Percentiles rank a stretch among this genome's conserved stretches.
These are phyloP conservation scores for Naumovozyma castellii DNA, from an alignment of 805 yeast genomes.

Conservation along the genomic window DNA sequence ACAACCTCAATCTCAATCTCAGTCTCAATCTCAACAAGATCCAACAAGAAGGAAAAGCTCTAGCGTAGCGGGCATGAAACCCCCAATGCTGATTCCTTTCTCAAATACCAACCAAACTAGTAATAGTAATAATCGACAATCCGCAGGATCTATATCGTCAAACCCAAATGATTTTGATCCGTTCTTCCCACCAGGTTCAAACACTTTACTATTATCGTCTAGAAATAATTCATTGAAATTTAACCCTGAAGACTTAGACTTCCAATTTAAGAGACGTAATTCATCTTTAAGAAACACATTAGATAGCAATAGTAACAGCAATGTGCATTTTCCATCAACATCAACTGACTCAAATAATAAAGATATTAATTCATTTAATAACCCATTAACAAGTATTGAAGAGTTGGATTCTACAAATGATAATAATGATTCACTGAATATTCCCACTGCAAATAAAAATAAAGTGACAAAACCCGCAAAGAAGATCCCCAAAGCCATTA, in stretches of 20 bases:
- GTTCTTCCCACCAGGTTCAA: background rate
- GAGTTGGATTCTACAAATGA: background rate
- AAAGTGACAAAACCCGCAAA: background rate
- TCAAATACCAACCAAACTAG: background rate
- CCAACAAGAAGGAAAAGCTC: constrained; percentile 1
- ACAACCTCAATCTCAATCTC: constrained; percentile 1
- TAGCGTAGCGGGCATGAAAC: constrained; percentile 11
- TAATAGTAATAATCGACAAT: constrained; percentile 3
- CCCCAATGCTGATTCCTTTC: constrained; percentile 13
- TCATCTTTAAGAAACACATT: constrained; percentile 17
- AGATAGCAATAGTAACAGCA: constrained; percentile 2
- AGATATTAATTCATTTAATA: background rate
- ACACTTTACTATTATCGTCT: constrained; percentile 4
- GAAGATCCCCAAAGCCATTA: background rate
- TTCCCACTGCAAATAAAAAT: too few species aligned
- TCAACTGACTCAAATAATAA: background rate
- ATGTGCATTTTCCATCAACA: background rate
- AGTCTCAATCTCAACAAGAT: background rate
- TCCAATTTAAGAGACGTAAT: constrained; percentile 26
- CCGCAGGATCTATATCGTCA: constrained; percentile 1
- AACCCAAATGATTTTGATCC: constrained; percentile 2
- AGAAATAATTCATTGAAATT: constrained; percentile 24
- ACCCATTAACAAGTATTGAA: background rate
- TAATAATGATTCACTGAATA: too few species aligned
- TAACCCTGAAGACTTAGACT: constrained; percentile 24